Evolutionary conservation across 352 stramenopile species (phyloP), one percentile per base, ranked within the genome.

Genomic region (Pythium graminicola): DNA sequence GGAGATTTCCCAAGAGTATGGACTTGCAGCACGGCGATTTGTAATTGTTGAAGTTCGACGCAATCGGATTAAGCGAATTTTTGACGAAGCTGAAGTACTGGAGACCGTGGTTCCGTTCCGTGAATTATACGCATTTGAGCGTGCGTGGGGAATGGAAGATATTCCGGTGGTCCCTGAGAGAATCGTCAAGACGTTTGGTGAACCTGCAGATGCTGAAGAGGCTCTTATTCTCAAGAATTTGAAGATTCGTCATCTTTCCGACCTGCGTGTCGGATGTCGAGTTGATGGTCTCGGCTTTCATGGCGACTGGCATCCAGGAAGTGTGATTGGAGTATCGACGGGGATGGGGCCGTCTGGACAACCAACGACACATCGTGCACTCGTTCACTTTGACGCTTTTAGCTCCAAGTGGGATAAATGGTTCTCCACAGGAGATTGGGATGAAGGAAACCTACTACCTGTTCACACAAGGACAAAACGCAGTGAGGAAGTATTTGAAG

Each of bases 391-490:
- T 32, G 79, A 90, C 46, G 71, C 70, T 6, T 81, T 83, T 42
- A 85, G 70, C 43, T 64, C 60, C 47, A 88, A 86, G 48, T 88
- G 70, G 72, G 74, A 87, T 42, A 84, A 81, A 35, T 90, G 77
- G 80, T 90, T 83, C 50, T 68, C 65, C 1, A 46, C 45, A 6
- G 43, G 57, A 13, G 80, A 90, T 36, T 90, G 80, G 80, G 57
- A 59, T 11, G 60, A 79, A 16, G 64, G 73, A 24, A 69, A 72
- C n/a, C 45, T 90, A 14, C 35, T 70, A 19, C 72, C 75, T 4
- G 48, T 82, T 17, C 52, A 79, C 24, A 69, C 67, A 17, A 78
- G 64, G 14, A 73, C 69, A 1, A 75, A 50, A 9, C 43, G 55
- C 23, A 52, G 23, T 11, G 76, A 67, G 3, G 75, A 88, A 43